A percentile compares a stretch with the other conserved stretches of the same genome.
Evolutionary conservation across 2,329 filamentous ascomycete species (phyloP).

Genomic region (Hirsutella minnesotensis): DNA sequence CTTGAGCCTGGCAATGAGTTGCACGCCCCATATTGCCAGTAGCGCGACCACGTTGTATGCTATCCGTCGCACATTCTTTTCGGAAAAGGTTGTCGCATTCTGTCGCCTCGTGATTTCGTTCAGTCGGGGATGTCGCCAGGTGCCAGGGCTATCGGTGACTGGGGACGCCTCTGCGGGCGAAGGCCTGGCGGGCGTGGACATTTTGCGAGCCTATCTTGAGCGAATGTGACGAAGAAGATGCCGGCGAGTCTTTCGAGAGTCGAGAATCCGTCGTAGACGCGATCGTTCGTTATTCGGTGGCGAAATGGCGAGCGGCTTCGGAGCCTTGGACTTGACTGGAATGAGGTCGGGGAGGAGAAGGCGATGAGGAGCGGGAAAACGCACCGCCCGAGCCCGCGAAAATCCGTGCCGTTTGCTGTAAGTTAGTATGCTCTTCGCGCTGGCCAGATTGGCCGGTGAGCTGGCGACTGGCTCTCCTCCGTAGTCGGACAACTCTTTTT

Average conservation of each 20-base stretch:
- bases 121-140: conserved; percentile 83
- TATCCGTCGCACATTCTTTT: conserved; percentile 62
- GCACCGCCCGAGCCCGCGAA: neutral
- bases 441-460: conserved; percentile 20
- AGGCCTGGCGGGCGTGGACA: conserved; percentile 19
- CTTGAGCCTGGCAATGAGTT: conserved; percentile 22
- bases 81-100: conserved; percentile 65
- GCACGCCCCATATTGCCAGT: conserved; percentile 23
- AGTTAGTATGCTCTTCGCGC: conserved; percentile 17
- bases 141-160: conserved; percentile 51
- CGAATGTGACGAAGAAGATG: neutral
- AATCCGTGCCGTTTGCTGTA: conserved; percentile 7
- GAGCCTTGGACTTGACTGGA: neutral
- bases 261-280: no score
- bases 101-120: conserved; percentile 77
- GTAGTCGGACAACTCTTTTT: conserved; percentile 7
- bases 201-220: conserved; percentile 4
- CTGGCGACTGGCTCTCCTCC: conserved; percentile 8
- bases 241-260: neutral
- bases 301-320: neutral
- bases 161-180: conserved; percentile 30
- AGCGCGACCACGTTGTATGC: conserved; percentile 50
- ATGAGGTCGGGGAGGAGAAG: neutral
- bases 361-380: neutral
- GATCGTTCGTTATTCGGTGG: no score